A percentile compares a stretch with the other conserved stretches of the same genome.
Conservation (phyloP, 2,329 filamentous ascomycete species). For the Pseudogymnoascus sp. region DNA sequence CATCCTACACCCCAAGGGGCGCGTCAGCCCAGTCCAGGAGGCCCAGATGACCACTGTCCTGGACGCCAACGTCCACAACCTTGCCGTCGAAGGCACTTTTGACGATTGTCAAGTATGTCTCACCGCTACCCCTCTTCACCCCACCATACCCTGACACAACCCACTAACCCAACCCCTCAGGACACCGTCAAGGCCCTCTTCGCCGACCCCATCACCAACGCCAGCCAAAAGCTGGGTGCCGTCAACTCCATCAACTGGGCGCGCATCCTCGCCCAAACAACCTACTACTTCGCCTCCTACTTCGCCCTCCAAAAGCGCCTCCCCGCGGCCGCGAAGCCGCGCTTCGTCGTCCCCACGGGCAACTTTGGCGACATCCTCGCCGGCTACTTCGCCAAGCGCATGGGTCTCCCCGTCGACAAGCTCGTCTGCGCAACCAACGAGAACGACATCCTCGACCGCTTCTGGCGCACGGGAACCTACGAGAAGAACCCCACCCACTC, state of each 20-base stretch:
- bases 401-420: constrained; percentile 83
- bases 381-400: constrained; percentile 83
- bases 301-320: constrained; percentile 60
- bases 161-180: constrained; percentile 29
- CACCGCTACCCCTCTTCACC: not conserved
- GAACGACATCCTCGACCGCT: constrained; percentile 93
- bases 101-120: constrained; percentile 76
- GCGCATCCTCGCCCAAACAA: constrained; percentile 89
- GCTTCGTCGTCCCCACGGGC: constrained; percentile 86
- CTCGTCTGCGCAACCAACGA: constrained; percentile 92
- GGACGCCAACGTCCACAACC: constrained; percentile 86
- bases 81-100: constrained; percentile 83
- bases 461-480: constrained; percentile 85
- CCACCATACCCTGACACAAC: not conserved
- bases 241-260: constrained; percentile 98
- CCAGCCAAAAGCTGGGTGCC: constrained; percentile 73
- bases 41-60: constrained; percentile 94
- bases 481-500: constrained; percentile 68
- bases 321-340: constrained; percentile 51
- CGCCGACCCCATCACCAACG: constrained; percentile 75
- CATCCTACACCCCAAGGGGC: constrained; percentile 86
- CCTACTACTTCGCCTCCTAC: constrained; percentile 95
- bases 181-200: constrained; percentile 94
- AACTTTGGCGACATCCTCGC: constrained; percentile 96
- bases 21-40: constrained; percentile 86